These are phyloP conservation scores for Huntiella decipiens DNA, from an alignment of 2,329 filamentous ascomycete genomes.

Conservation along the genomic window DNA sequence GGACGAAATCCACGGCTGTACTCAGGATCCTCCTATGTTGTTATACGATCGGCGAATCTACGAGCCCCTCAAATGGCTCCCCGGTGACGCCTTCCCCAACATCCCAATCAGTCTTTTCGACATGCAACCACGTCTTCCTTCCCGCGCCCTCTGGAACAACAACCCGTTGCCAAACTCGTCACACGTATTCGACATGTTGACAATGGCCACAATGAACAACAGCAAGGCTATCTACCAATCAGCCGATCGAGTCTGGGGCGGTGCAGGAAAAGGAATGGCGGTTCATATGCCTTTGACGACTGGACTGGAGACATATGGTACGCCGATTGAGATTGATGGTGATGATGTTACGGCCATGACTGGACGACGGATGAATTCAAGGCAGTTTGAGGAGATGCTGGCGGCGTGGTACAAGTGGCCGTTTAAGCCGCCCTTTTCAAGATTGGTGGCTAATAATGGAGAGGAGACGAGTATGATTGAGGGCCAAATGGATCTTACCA, in stretches of 20 bases:
- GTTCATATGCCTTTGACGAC: constrained; percentile 28
- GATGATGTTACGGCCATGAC: constrained; percentile 23
- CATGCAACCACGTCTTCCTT: constrained; percentile 39
- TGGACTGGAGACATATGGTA: constrained; percentile 30
- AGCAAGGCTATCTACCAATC: constrained; percentile 20
- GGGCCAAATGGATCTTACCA: neutral
- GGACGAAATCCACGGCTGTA: constrained; percentile 36
- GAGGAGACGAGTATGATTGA: constrained; percentile 14
- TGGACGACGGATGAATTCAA: constrained; percentile 29
- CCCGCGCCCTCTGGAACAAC: constrained; percentile 27
- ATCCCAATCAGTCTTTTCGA: constrained; percentile 41
- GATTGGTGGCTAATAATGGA: constrained; percentile 26
- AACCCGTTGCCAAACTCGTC: constrained; percentile 28
- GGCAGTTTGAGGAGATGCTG: constrained; percentile 38
- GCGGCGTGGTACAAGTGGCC: constrained; percentile 47
- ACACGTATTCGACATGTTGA: constrained; percentile 22
- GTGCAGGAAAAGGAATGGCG: constrained; percentile 35
- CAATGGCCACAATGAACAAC: constrained; percentile 22
- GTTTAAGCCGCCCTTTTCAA: constrained; percentile 32
- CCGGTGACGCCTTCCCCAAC: constrained; percentile 49
- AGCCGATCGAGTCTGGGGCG: constrained; percentile 37
- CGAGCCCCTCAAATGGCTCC: constrained; percentile 44
- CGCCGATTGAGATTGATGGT: constrained; percentile 16
- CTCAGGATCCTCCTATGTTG: constrained; percentile 32
- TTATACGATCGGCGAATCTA: constrained; percentile 51